These are phyloP conservation scores for Biscutella laevigata DNA, from an alignment of 441 rosid species.

Conservation along the genomic window DNA sequence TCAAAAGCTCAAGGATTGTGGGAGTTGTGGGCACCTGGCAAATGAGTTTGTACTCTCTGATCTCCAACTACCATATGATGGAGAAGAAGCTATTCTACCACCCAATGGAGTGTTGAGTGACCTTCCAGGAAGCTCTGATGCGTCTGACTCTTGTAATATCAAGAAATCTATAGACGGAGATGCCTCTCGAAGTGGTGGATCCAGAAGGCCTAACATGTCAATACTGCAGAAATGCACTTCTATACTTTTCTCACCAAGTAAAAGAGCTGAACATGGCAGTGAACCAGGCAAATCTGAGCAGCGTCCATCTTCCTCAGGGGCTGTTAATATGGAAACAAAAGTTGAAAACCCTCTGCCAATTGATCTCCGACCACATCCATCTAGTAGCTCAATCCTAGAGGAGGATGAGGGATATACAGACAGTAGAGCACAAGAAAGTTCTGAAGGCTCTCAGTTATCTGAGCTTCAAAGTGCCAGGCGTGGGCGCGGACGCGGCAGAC, in stretches of 20 bases:
- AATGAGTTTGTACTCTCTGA: constrained; percentile 65
- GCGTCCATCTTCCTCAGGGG: constrained; percentile 20
- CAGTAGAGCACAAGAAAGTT: constrained; percentile 38
- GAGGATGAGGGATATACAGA: constrained; percentile 37
- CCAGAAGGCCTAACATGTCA: constrained; percentile 43
- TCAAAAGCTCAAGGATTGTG: constrained; percentile 61
- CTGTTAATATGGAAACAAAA: constrained; percentile 21
- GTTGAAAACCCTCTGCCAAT: constrained; percentile 21
- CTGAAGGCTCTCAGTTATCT: constrained; percentile 60
- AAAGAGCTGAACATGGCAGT: constrained; percentile 31
- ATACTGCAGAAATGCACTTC: constrained; percentile 64
- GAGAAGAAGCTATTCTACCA: constrained; percentile 30
- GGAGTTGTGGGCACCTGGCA: constrained; percentile 53
- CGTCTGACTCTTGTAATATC: constrained; percentile 27
- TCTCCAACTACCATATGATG: constrained; percentile 44
- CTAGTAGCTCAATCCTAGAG: constrained; percentile 27
- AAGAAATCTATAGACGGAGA: constrained; percentile 30
- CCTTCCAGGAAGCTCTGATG: constrained; percentile 26
- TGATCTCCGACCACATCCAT: constrained; percentile 28
- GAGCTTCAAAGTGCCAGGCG: constrained; percentile 35
- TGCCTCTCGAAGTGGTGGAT: constrained; percentile 33
- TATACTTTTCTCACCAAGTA: constrained; percentile 41
- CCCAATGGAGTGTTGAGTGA: constrained; percentile 30
- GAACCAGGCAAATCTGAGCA: constrained; percentile 22
- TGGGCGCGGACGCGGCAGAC: constrained; percentile 36